A percentile compares a stretch with the other conserved stretches of the same genome.
phyloP scores from a whole-genome alignment of 2,329 filamentous ascomycete genomes.

The Elsinoe fawcettii region DNA sequence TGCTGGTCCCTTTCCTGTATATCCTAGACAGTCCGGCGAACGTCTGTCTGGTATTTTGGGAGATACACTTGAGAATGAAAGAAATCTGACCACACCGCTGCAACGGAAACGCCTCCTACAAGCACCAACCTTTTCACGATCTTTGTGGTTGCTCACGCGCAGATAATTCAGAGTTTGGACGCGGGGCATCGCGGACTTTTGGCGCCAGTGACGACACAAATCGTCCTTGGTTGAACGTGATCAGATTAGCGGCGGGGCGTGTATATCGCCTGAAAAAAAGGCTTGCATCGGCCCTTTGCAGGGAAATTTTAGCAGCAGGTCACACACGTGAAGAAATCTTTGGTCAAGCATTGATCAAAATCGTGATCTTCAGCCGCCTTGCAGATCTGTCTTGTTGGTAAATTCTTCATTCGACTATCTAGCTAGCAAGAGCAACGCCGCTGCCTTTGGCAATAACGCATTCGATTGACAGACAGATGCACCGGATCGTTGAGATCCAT shows the following conservation, averaged over 20 bases:
- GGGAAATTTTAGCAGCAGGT: not conserved
- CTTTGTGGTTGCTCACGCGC: not conserved
- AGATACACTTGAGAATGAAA: not conserved
- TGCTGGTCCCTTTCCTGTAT: not conserved
- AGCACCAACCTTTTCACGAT: not conserved
- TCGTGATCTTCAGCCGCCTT: not conserved
- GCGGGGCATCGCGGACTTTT: constrained; percentile 1
- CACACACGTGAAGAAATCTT: not conserved
- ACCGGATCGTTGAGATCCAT: constrained; percentile 14
- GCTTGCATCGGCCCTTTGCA: not conserved
- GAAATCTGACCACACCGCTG: not conserved
- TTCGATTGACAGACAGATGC: not conserved
- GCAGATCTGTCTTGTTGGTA: not conserved
- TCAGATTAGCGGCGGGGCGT: not conserved
- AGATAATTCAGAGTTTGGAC: not conserved
- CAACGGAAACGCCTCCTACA: not conserved
- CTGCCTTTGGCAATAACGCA: not conserved
- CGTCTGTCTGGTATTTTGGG: not conserved
- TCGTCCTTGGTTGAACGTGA: not conserved
- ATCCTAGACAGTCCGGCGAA: not conserved
- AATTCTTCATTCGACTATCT: constrained; percentile 5
- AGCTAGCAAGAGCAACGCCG: constrained; percentile 7
- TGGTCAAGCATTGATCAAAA: not conserved
- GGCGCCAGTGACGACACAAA: constrained; percentile 1
- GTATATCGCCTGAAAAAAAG: not conserved